Base-by-base conservation (phyloP, 805 yeast species). In the Candida glaebosa region DNA sequence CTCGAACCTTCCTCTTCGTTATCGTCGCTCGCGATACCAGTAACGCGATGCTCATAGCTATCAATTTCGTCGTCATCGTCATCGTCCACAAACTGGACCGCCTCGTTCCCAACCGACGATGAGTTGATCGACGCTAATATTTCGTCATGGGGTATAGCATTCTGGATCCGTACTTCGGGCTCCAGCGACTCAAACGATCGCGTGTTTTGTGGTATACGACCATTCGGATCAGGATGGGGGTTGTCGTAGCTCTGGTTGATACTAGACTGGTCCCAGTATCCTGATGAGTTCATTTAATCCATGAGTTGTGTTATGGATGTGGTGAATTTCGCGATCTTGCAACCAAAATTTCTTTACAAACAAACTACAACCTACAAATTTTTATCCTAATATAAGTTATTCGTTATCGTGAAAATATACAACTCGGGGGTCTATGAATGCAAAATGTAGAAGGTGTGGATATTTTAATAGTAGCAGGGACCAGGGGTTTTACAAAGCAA, bases 121-220 rank as follows among this genome's bases (percentile, higher is more conserved):
- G 52, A 49, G 9, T 54, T 54, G 9, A 62, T 53, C 1, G 67
- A 60, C 42, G 61, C 65, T 32, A 60, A 47, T 9, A 63, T 34
- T 43, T 61, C 67, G 18, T 56, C 56, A 20, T 53, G 57, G 3
- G 66, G 54, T 17, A 60, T 60, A n/a, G 48, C 48, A 6, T 50
- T 56, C 39, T 62, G 67, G 5, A 55, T 45, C 42, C 56, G 65
- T 0, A 63, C 45, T 37, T 52, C 57, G 41, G 57, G 61, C 22
- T 53, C 56, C 40, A 45, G 51, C 3, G 51, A 44, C 3, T 19
- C 17, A 9, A 37, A 20, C 31, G 31, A 32, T 18, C 20, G 32
- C 5, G 32, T 33, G 14, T 16, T 15, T 15, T 14, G 32, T 15
- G 38, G 31, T 12, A 31, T 14, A n/a, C 25, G 18, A 35, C 3